These are phyloP conservation scores for Mycena galericulata DNA, from an alignment of 768 basidiomycete species.

Conservation along the genomic window DNA sequence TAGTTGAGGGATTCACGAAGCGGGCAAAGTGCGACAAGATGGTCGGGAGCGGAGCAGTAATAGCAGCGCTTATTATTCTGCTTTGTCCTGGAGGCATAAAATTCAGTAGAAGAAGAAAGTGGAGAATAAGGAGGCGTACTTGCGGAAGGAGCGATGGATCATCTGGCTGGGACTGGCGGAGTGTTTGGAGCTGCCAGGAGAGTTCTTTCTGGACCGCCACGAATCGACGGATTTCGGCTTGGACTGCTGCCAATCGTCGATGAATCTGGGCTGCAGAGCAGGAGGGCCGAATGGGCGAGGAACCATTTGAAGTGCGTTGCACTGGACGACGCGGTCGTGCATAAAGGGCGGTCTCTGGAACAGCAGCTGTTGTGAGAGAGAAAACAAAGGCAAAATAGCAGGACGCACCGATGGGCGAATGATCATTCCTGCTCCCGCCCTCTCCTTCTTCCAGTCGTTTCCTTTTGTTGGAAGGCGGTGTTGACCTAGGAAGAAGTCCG, in stretches of 20 bases:
- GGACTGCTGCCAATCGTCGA: constrained; percentile 1
- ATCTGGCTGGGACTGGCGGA: neutral
- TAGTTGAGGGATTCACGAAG: neutral
- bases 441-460: neutral
- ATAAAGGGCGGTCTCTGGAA: neutral
- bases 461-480: neutral
- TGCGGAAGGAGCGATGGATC: neutral
- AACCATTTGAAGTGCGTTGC: neutral
- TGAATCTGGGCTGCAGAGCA: neutral
- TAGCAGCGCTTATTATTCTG: neutral
- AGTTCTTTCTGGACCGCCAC: neutral
- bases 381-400: neutral
- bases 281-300: neutral
- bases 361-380: neutral
- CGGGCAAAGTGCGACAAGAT: neutral
- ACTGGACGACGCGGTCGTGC: neutral
- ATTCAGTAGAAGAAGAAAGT: neutral
- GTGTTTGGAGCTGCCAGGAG: neutral
- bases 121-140: neutral
- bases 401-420: neutral
- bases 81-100: neutral
- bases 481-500: neutral
- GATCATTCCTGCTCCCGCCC: neutral
- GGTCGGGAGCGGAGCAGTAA: neutral
- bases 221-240: neutral